Evolutionary conservation across 805 yeast genomes (phyloP), one percentile per base, ranked within the genome.

Genomic region (Wickerhamiella musiphila): DNA sequence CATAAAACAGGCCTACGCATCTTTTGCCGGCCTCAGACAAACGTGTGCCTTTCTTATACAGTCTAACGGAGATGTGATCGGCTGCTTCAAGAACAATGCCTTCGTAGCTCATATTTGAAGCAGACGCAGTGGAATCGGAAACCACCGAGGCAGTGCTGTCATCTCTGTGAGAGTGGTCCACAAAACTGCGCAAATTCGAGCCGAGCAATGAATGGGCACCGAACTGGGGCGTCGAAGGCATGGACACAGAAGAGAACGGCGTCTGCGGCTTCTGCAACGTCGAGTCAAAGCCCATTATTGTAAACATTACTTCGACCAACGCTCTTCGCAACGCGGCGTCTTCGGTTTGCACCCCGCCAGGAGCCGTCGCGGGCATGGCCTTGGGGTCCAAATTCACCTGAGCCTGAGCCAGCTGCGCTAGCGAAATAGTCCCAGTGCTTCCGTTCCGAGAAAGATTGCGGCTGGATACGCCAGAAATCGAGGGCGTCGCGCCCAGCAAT

Each of bases 1-100:
- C 73, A 46, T 76, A 86, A 48, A 62, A 81, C 9, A 86, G 50
- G 0, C 96, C 98, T 1, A 73, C 68, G 29, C 74, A 70, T 30
- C 65, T 62, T 10, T 72, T 66, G 31, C 75, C 70, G 38, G 78
- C 78, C 33, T 70, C 64, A 8, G 78, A 68, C 2, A 86, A 44
- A 1, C 60, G 59, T 1, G 71, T 51, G 4, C 72, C 78, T 19
- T 71, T 61, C 9, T 64, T 56, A 36, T 62, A 60, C 40, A 57
- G 63, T 37, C 66, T 56, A 6, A 84, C 56, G 32, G 73, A 71
- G 22, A 86, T 51, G 6, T 58, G 61, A 23, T 68, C 64, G 1
- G 81, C 65, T 41, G 50, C 48, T 11, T 37, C 38, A 6, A 39
- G 35, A 2, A 47, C 35, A 4, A 48, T 32, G 16, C 42, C 50